phyloP scores from a whole-genome alignment of 2,329 filamentous ascomycete genomes.

The Fusarium setosum region DNA sequence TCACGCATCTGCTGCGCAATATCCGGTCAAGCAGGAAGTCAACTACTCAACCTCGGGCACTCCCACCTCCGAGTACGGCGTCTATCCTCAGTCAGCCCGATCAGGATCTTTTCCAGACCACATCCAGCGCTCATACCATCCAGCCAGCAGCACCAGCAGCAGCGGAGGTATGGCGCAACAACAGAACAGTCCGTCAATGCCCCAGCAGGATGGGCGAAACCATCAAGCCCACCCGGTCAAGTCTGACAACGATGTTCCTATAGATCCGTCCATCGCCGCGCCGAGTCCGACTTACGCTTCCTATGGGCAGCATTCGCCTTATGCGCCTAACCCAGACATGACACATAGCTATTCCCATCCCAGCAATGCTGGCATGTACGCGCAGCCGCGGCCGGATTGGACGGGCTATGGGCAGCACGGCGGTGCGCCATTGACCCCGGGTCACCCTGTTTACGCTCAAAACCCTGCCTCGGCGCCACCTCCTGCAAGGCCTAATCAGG shows the following conservation, averaged over 20 bases:
- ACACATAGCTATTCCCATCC: conserved; percentile 78
- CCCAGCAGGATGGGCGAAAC: conserved; percentile 83
- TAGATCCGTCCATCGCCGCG: conserved; percentile 98
- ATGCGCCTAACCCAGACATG: conserved; percentile 88
- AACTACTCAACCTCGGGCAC: conserved; percentile 83
- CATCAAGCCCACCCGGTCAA: conserved; percentile 83
- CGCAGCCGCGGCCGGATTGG: conserved; percentile 81
- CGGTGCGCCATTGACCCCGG: conserved; percentile 57
- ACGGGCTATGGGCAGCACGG: conserved; percentile 70
- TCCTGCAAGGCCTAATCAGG: conserved; percentile 68
- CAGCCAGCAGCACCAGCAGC: conserved; percentile 79
- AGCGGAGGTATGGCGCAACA: conserved; percentile 94
- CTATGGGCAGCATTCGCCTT: conserved; percentile 86
- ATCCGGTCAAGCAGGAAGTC: conserved; percentile 84
- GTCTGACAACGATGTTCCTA: conserved; percentile 97
- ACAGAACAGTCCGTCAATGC: conserved; percentile 96
- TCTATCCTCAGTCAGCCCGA: conserved; percentile 80
- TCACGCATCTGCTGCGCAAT: conserved; percentile 93
- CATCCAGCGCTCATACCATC: conserved; percentile 86
- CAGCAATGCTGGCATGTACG: conserved; percentile 69
- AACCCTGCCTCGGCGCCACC: conserved; percentile 66
- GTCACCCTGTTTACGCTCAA: conserved; percentile 66
- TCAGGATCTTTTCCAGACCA: conserved; percentile 90
- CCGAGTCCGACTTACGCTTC: conserved; percentile 88
- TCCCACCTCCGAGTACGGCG: conserved; percentile 88